Conservation (phyloP, 768 basidiomycete species). For the Rhodotorula graminis region DNA sequence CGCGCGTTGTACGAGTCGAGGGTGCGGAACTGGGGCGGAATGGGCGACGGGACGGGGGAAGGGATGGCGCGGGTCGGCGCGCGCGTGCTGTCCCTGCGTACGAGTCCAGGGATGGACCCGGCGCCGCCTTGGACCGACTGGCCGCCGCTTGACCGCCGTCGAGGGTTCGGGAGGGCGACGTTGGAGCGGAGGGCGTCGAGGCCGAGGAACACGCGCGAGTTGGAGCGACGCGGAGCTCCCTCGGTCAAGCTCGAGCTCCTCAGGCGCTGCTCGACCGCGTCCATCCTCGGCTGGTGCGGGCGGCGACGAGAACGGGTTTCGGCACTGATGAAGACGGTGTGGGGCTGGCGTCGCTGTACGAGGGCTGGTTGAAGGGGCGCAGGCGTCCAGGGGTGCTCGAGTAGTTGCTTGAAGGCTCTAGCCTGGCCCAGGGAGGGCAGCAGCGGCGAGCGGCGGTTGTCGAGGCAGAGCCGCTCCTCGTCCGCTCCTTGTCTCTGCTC, state of each 20-base stretch:
- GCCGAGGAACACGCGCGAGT: neutral
- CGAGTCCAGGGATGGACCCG: neutral
- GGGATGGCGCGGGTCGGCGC: neutral
- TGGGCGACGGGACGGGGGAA: neutral
- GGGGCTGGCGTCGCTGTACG: too few relatives aligned
- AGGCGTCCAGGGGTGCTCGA: too few relatives aligned
- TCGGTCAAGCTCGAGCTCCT: neutral
- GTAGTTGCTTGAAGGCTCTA: too few relatives aligned
- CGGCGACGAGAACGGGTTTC: neutral
- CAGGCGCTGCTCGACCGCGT: neutral
- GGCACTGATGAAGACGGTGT: neutral
- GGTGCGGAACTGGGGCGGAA: neutral
- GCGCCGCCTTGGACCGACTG: neutral
- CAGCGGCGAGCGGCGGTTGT: too few relatives aligned
- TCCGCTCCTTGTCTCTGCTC: neutral
- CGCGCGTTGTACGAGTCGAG: conserved; percentile 21
- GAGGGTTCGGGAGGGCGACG: neutral
- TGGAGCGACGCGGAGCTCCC: neutral
- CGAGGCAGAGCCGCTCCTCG: neutral
- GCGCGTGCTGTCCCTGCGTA: neutral
- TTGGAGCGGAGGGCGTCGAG: too few relatives aligned
- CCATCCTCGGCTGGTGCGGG: too few relatives aligned
- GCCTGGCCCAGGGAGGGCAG: too few relatives aligned
- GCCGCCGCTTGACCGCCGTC: neutral
- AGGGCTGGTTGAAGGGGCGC: too few relatives aligned